A percentile compares a stretch with the other conserved stretches of the same genome.
phyloP scores from a whole-genome alignment of 2,329 filamentous ascomycete genomes.

The Simplicillium sp. region DNA sequence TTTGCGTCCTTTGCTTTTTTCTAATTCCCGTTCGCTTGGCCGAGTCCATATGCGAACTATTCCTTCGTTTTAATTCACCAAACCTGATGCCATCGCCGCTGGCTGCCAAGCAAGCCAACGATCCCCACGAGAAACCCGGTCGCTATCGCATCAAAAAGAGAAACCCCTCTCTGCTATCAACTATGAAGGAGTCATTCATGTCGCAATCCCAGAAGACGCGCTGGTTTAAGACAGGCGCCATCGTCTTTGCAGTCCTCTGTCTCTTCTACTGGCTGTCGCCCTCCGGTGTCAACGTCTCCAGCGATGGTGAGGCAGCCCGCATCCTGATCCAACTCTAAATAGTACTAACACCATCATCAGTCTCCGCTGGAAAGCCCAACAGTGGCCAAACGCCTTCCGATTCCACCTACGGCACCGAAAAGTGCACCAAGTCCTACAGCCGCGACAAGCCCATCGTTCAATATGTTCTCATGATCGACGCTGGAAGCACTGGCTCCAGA shows the following conservation, averaged over 20 bases:
- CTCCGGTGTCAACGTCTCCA: constrained; percentile 44
- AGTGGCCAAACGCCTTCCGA: constrained; percentile 1
- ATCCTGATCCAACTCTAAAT: too few species aligned
- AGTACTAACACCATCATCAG: background rate
- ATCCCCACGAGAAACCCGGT: constrained; percentile 56
- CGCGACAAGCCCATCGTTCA: constrained; percentile 90
- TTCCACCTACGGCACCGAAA: constrained; percentile 55
- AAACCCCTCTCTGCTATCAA: constrained; percentile 39
- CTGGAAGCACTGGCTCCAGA: constrained; percentile 91
- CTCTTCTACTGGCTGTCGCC: constrained; percentile 57
- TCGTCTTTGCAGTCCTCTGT: constrained; percentile 49
- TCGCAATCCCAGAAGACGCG: constrained; percentile 56
- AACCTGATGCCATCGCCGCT: background rate
- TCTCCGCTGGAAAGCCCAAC: constrained; percentile 10
- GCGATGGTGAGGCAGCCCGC: constrained; percentile 25
- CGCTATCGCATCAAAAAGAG: constrained; percentile 43
- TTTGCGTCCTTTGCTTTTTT: background rate
- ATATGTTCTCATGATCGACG: constrained; percentile 98
- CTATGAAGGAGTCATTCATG: constrained; percentile 48
- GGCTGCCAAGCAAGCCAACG: constrained; percentile 38
- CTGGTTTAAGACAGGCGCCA: constrained; percentile 56
- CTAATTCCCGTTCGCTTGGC: background rate
- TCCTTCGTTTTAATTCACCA: background rate
- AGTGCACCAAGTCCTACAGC: constrained; percentile 75
- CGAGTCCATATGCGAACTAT: background rate